Evolutionary conservation across 2,329 filamentous ascomycete species (phyloP).

Genomic region (Colletotrichum camelliae): DNA sequence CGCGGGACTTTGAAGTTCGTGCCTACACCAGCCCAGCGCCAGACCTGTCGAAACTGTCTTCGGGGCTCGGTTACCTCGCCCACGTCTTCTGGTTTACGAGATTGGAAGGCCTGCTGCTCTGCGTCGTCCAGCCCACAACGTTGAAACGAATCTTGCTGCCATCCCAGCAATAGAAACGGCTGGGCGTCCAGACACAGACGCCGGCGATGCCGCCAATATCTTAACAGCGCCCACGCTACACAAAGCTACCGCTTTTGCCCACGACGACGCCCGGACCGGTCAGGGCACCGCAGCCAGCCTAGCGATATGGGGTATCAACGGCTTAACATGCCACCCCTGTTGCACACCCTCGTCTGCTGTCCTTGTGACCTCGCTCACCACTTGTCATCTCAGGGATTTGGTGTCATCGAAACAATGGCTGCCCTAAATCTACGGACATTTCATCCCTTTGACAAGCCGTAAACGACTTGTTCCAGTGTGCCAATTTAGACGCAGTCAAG

Average conservation of each 20-base stretch:
- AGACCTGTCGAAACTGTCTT: constrained; percentile 5
- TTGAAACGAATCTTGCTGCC: constrained; percentile 17
- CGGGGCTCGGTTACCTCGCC: not conserved
- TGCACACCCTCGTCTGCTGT: constrained; percentile 6
- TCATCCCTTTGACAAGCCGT: not conserved
- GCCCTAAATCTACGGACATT: constrained; percentile 5
- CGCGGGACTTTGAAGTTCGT: not conserved
- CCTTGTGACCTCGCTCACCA: constrained; percentile 17
- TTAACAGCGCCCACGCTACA: constrained; percentile 16
- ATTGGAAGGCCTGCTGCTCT: not conserved
- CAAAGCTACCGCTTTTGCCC: not conserved
- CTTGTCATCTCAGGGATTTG: constrained; percentile 13
- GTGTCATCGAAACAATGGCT: not conserved
- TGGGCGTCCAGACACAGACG: not conserved
- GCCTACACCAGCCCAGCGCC: not conserved
- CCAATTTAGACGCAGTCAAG: not conserved
- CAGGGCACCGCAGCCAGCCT: constrained; percentile 8
- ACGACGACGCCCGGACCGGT: constrained; percentile 17
- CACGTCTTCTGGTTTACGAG: not conserved
- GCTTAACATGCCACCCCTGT: constrained; percentile 16
- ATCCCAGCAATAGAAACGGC: not conserved
- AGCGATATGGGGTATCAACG: constrained; percentile 16
- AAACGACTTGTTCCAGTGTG: not conserved
- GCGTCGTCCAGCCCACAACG: constrained; percentile 4
- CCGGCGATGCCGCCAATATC: constrained; percentile 9